Base-by-base conservation (phyloP, 1,284 basidiomycete genomes). In the Leccinum angustisporum region DNA sequence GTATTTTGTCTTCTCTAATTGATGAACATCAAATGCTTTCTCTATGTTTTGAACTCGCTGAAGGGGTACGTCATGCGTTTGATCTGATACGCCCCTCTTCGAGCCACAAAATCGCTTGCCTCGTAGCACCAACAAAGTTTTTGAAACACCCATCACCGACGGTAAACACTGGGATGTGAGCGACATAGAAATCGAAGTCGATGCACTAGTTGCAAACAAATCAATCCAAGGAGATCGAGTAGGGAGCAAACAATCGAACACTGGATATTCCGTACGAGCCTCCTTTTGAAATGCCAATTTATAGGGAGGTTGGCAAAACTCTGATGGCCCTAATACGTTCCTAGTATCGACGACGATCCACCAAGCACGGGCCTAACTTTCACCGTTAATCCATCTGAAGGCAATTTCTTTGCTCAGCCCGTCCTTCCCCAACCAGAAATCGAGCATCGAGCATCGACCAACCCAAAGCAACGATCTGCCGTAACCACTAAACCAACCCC, bases 131-230 rank as follows among this genome's bases (percentile, higher is more conserved):
- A 72, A 65, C 54, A 80, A 79, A 64, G 76, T 63, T 14, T 89
- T 90, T 66, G 80, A 88, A 70, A 92, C 91, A 0, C 90, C 90
- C 1, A 64, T 80, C 51, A 86, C 85, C n/a, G 78, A 78, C 11
- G 88, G 87, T 10, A 82, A 85, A 61, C 84, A 87, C 63, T 92
- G 90, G 90, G 88, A 92, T 67, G 81, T 89, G 40, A 86, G 84
- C 66, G 88, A 90, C 57, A 78, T 79, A 2, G 84, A 83, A 57
- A 78, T 88, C n/a, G 78, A 78, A 46, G 61, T 75, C 33, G 64
- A 66, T 40, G 68, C 70, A 4, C 68, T 75, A 36, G 65, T 70
- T 7, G 70, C 70, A 25, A 78, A 76, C 54, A 76, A 81, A 58
- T 66, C 69, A 1, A 70, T 75, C 2, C 78, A 80, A 62, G 77